Evolutionary conservation across 805 yeast genomes (phyloP), one percentile per base, ranked within the genome.

Genomic region (Dipodascus geniculatus): DNA sequence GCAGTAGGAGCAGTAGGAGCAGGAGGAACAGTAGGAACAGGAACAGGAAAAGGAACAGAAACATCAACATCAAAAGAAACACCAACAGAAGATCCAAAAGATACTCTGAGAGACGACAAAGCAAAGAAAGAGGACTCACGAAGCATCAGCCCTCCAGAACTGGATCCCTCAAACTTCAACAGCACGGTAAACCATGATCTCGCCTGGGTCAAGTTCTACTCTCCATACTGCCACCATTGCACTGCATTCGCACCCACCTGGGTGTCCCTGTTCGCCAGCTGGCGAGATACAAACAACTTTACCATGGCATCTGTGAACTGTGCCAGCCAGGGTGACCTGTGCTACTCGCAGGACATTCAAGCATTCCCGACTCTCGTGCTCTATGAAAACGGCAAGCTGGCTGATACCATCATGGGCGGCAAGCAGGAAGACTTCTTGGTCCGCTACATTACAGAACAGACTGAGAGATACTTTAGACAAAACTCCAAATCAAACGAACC

Each of bases 211-310:
- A 96, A 91, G 69, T 90, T 88, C 68, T 93, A 70, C 65, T 87
- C 96, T 33, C 99, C 99, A 0, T 83, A 83, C 62, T 93, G 99
- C 66, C 66, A 71, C 4, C 97, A 91, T 68, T 93, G 99, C 69
- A 76, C 72, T 56, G 73, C 71, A 4, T 70, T 93, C 52, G 91
- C 87, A 1, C 98, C 98, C 1, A 74, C 71, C 4, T 93, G 98
- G 97, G 77, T 80, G 54, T 72, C 76, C 54, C 77, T 91, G 0
- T 86, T 79, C 69, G 60, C 67, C 6, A 59, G 77, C 51, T 72
- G 73, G 1, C 72, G 83, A 16, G 72, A 73, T 20, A 6, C 20
- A 17, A n/a, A 38, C 6, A 16, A 16, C 4, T 77, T 89, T 75
- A 74, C 79, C 55, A 61, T 71, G 61, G 75, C 68, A 20, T 91